Conservation (phyloP, 1,139 yeast species). For the Nakaseomyces nivariensis region DNA sequence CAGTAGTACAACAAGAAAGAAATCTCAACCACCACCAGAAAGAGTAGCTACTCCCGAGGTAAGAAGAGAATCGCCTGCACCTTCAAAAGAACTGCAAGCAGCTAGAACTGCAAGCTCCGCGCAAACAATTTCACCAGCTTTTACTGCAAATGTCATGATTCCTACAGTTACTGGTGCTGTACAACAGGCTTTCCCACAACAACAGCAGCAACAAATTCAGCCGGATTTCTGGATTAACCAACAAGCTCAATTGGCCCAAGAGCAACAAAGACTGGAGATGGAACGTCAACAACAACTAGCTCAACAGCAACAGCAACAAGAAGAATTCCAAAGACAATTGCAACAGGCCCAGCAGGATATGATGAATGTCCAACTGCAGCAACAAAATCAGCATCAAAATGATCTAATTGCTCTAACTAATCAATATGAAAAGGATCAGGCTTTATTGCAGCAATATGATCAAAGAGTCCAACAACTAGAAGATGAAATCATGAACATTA, state of each 20-base stretch:
- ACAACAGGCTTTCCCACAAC: constrained; percentile 4
- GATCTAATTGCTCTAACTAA: constrained; percentile 67
- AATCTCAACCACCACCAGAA: constrained; percentile 3
- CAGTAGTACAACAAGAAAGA: constrained; percentile 6
- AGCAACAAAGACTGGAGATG: constrained; percentile 41
- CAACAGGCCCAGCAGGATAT: constrained; percentile 37
- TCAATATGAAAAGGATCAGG: constrained; percentile 82
- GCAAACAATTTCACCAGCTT: not conserved
- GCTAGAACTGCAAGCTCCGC: constrained; percentile 13
- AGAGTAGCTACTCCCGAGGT: constrained; percentile 2
- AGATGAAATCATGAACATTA: constrained; percentile 53
- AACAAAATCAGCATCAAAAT: constrained; percentile 70
- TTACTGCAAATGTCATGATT: constrained; percentile 8
- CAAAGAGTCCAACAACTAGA: constrained; percentile 77
- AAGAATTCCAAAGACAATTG: constrained; percentile 62
- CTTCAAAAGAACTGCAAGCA: constrained; percentile 10
- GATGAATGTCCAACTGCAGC: constrained; percentile 33
- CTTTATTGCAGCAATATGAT: constrained; percentile 79
- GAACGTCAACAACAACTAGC: constrained; percentile 45
- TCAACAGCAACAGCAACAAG: constrained; percentile 57
- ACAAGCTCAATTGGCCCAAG: constrained; percentile 32
- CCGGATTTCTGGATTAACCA: constrained; percentile 41
- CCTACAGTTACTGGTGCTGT: constrained; percentile 8
- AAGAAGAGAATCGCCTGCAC: constrained; percentile 2
- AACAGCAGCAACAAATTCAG: constrained; percentile 9